phyloP scores from a whole-genome alignment of 176 grass and related monocot species.

The Panicum miliaceum region DNA sequence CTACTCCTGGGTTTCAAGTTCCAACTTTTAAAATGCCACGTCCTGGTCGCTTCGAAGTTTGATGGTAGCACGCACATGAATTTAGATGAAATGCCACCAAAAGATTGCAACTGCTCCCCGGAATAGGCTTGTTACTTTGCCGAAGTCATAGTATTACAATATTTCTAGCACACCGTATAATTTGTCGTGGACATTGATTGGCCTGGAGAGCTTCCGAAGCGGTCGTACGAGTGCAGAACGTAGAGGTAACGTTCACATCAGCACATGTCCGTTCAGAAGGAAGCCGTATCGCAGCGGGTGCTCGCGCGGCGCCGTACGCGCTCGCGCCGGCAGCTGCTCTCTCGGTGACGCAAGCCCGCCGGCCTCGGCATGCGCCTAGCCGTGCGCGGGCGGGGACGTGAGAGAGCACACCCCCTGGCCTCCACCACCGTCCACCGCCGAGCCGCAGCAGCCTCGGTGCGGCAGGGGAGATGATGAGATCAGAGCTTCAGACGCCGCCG shows the following conservation, averaged over 20 bases:
- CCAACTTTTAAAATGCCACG: background rate
- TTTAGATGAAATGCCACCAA: background rate
- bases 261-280: constrained; percentile 8
- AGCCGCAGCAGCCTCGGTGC: no score
- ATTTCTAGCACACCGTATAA: background rate
- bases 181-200: background rate
- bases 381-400: no score
- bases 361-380: no score
- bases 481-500: background rate
- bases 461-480: no score
- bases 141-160: no score
- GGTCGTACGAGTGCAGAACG: background rate
- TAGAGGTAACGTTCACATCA: background rate
- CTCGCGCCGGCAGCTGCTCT: background rate
- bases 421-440: no score
- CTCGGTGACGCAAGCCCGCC: background rate
- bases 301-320: no score
- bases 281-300: background rate
- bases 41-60: no score
- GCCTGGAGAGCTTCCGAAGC: no score
- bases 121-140: background rate
- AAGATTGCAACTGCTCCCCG: background rate
- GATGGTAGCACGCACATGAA: background rate
- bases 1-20: background rate
- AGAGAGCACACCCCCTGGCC: no score